phyloP scores from a whole-genome alignment of 768 basidiomycete species.

The Rubroboletus pulcherrimus region DNA sequence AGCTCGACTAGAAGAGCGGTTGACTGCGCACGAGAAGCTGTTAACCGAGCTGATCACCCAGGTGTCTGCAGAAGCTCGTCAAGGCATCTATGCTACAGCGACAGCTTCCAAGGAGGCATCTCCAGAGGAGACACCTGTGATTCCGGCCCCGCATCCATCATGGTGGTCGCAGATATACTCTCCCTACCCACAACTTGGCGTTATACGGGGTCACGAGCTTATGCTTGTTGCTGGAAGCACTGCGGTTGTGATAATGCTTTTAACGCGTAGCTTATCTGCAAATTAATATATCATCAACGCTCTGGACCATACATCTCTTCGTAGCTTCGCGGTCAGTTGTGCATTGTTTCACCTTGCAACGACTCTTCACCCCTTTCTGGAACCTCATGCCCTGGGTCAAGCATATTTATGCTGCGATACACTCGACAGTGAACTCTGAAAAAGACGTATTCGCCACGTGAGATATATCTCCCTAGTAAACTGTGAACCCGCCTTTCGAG shows the following conservation, averaged over 20 bases:
- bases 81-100: constrained; percentile 1
- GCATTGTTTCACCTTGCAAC: not conserved
- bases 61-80: constrained; percentile 13
- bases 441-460: not conserved
- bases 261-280: constrained; percentile 19
- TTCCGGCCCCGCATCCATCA: not conserved
- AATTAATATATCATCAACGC: constrained; percentile 11
- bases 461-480: not conserved
- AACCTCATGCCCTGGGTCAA: not conserved
- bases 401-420: constrained; percentile 25
- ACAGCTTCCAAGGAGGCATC: constrained; percentile 1
- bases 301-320: not conserved
- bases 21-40: constrained; percentile 45
- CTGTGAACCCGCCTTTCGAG: constrained; percentile 40
- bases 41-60: constrained; percentile 29
- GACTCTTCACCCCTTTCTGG: constrained; percentile 2
- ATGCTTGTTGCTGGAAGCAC: constrained; percentile 30
- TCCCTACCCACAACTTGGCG: constrained; percentile 9
- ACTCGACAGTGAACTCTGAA: constrained; percentile 29
- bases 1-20: constrained; percentile 42
- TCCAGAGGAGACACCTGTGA: not conserved
- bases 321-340: not conserved
- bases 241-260: constrained; percentile 19
- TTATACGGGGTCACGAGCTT: constrained; percentile 19
- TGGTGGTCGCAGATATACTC: constrained; percentile 12